Conservation (phyloP, 345 rosid genomes). For the Aquilaria sinensis region DNA sequence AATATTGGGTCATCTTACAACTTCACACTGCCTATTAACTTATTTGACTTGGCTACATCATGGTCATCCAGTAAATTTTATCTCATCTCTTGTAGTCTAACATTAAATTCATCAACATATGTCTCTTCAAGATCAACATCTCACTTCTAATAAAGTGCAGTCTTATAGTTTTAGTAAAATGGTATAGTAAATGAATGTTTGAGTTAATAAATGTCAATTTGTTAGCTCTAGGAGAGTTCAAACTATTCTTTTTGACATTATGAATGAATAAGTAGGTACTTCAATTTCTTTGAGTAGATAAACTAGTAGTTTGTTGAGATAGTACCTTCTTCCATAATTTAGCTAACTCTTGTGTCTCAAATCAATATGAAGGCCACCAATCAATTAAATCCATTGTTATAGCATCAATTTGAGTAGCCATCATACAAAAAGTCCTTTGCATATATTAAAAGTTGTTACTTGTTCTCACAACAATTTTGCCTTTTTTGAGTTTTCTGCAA, state of each 20-base stretch:
- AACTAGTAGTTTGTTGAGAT: neutral
- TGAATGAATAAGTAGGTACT: neutral
- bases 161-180: neutral
- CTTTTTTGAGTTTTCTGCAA: neutral
- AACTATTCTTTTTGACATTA: neutral
- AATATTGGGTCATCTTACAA: no score
- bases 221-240: neutral
- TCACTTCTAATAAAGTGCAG: neutral
- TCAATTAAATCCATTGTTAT: neutral
- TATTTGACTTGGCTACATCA: no score
- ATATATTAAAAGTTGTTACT: neutral
- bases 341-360: neutral
- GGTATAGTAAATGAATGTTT: neutral
- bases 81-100: neutral
- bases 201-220: neutral
- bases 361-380: slow-evolving; percentile 4
- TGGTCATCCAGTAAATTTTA: no score
- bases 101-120: neutral
- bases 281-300: neutral
- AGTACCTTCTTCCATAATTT: neutral
- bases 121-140: neutral
- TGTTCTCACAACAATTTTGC: neutral
- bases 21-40: no score
- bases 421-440: neutral
- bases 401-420: neutral